Conservation (phyloP, 1,139 yeast species). For the Scheffersomyces insectosa region DNA sequence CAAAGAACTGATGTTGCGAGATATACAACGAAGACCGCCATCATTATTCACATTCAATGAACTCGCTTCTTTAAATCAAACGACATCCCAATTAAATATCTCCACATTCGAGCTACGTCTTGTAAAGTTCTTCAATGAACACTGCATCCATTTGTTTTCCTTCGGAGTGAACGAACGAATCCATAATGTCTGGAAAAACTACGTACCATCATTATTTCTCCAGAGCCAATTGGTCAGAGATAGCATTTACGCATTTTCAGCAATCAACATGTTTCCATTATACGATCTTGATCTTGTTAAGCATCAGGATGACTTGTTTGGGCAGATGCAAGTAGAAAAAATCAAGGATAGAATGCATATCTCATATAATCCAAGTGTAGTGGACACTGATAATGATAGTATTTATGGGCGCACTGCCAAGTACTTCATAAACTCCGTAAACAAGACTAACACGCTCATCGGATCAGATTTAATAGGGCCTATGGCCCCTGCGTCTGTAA, state of each 20-base stretch:
- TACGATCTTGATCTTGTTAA: slow-evolving; percentile 11
- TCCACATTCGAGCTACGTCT: slow-evolving; percentile 32
- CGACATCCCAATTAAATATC: slow-evolving; percentile 21
- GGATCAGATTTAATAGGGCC: neutral
- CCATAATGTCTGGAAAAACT: slow-evolving; percentile 27
- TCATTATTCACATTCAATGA: neutral
- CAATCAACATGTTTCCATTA: slow-evolving; percentile 20
- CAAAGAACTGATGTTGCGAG: neutral
- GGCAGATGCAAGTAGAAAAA: neutral
- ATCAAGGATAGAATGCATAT: neutral
- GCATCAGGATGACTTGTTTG: slow-evolving; percentile 2
- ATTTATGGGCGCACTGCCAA: slow-evolving; percentile 18
- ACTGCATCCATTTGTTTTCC: slow-evolving; percentile 26
- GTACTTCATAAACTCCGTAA: slow-evolving; percentile 22
- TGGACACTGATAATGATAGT: slow-evolving; percentile 5
- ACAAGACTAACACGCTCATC: slow-evolving; percentile 4
- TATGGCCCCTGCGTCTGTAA: slow-evolving; percentile 5
- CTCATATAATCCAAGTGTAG: slow-evolving; percentile 1
- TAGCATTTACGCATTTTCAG: slow-evolving; percentile 24
- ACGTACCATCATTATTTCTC: slow-evolving; percentile 27
- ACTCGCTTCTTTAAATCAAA: neutral
- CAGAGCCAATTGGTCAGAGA: slow-evolving; percentile 23
- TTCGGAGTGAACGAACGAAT: slow-evolving; percentile 21
- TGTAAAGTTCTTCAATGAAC: slow-evolving; percentile 28
- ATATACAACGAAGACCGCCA: neutral